Evolutionary conservation across 1,139 yeast genomes (phyloP).

Genomic region (Yarrowia galli): DNA sequence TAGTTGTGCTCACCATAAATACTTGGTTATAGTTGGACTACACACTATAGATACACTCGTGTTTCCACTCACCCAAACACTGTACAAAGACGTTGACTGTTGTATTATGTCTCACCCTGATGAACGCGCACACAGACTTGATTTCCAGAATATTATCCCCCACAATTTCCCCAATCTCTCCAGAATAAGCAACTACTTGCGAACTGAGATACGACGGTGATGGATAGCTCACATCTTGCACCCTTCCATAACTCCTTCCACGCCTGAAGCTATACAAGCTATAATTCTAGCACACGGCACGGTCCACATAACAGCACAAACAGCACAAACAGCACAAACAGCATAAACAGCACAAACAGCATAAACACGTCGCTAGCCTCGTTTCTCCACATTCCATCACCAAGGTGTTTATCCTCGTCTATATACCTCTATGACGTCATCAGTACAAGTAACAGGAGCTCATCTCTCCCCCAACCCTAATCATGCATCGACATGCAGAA

Average conservation of each 20-base stretch:
- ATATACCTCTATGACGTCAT: too few species aligned
- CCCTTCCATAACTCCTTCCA: background rate
- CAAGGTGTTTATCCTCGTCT: background rate
- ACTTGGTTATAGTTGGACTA: too few species aligned
- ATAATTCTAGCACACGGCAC: background rate
- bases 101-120: background rate
- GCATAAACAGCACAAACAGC: too few species aligned
- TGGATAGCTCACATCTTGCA: too few species aligned
- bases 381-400: background rate
- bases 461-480: constrained; percentile 36
- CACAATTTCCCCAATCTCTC: background rate
- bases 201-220: too few species aligned
- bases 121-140: too few species aligned
- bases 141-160: background rate
- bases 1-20: too few species aligned
- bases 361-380: background rate
- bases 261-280: background rate
- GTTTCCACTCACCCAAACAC: background rate
- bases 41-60: too few species aligned
- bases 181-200: background rate
- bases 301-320: background rate
- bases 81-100: constrained; percentile 11
- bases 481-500: constrained; percentile 26
- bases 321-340: background rate
- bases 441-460: too few species aligned